Evolutionary conservation across 495 filamentous ascomycete species (phyloP), one percentile per base, ranked within the genome.

Genomic region (Aspergillus sclerotioniger): DNA sequence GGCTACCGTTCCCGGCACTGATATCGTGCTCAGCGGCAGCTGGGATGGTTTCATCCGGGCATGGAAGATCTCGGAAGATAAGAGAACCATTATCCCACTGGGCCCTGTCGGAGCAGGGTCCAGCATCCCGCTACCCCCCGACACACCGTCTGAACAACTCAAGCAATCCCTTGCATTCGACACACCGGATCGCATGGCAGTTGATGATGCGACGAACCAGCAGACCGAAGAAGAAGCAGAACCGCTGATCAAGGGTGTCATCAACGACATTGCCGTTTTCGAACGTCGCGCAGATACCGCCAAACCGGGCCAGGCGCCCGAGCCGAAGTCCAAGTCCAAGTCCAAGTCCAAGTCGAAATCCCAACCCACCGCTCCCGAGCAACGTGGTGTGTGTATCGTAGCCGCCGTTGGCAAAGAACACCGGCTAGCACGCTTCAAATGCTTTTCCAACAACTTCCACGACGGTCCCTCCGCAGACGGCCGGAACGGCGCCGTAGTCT

Each of bases 41-140:
- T 98, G 92, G 91, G 94, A 98, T 72, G 94, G 94, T 1, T 83
- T 78, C 63, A 80, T 98, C 15, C 80, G 92, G 28, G 87, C 85
- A n/a, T 98, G 92, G 91, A 82, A 76, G 56, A 76, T 97, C 43
- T 88, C 86, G 37, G 80, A 88, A 19, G 92, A 96, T 62, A 96
- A 95, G 72, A 85, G 82, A 70, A 86, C 81, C 49, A 82, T 98
- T 32, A 84, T 91, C 63, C 69, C 80, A 3, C 67, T 92, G 3
- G 92, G 91, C 1, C 75, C 82, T 5, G 68, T 96, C 9, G 89
- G 87, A 4, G 65, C 62, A 33, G 64, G 64, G 6, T 41, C 57
- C 15, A 31, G 57, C 3, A 50, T 59, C 35, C 49, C 59, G 20
- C 8, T 55, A 12, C 58, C 55, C 9, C 68, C 68, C 5, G 72